phyloP scores from a whole-genome alignment of 805 yeast genomes.

The Candida nemodendra region DNA sequence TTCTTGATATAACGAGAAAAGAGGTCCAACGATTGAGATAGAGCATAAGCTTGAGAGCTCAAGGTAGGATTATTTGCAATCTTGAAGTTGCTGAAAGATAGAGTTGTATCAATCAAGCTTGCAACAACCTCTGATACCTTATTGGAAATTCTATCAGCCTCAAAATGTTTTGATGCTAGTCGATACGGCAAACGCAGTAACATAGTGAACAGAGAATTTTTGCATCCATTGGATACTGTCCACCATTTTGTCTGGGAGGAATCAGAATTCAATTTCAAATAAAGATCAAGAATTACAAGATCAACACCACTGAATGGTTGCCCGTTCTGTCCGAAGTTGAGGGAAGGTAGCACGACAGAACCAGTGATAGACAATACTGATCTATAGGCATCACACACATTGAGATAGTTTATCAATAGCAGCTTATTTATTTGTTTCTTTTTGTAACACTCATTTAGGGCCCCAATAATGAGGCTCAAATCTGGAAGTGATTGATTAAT shows the following conservation, averaged over 20 bases:
- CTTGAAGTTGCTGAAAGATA: constrained; percentile 47
- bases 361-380: constrained; percentile 18
- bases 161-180: constrained; percentile 16
- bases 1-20: constrained; percentile 14
- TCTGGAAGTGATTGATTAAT: constrained; percentile 47
- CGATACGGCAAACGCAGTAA: constrained; percentile 50
- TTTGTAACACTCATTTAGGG: constrained; percentile 41
- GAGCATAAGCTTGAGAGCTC: constrained; percentile 53
- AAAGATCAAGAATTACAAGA: constrained; percentile 55
- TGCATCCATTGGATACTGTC: constrained; percentile 46
- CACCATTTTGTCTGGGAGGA: constrained; percentile 68
- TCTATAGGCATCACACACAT: constrained; percentile 32
- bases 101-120: constrained; percentile 48
- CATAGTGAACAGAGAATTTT: constrained; percentile 65
- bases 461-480: constrained; percentile 40
- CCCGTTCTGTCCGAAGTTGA: constrained; percentile 28
- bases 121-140: constrained; percentile 52
- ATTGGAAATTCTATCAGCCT: constrained; percentile 17
- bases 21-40: constrained; percentile 47
- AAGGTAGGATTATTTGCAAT: constrained; percentile 29
- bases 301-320: constrained; percentile 48
- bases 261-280: constrained; percentile 58
- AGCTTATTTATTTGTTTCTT: constrained; percentile 41
- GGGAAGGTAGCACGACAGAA: constrained; percentile 17
- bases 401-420: constrained; percentile 46